phyloP scores from a whole-genome alignment of 768 basidiomycete species.

The Termitomyces sp. region DNA sequence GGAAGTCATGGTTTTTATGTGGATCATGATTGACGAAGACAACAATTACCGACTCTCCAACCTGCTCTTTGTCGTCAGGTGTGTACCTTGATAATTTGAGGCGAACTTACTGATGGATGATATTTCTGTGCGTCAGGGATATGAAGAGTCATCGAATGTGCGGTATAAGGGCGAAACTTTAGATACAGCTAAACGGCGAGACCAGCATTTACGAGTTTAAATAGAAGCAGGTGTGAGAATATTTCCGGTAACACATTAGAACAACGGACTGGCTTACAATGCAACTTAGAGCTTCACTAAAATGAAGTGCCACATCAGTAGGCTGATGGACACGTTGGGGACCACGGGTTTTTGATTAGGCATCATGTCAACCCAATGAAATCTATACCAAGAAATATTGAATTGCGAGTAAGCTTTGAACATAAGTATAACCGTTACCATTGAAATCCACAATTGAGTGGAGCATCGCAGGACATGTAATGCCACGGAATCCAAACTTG shows the following conservation, averaged over 20 bases:
- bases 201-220: not conserved
- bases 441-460: not conserved
- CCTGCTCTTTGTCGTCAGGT: not conserved
- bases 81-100: not conserved
- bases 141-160: slow-evolving; percentile 3
- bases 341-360: not conserved
- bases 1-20: not conserved
- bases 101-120: not conserved
- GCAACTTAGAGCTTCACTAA: not conserved
- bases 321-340: not conserved
- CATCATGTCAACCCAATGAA: not conserved
- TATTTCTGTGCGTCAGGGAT: slow-evolving; percentile 1
- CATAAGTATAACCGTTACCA: not conserved
- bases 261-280: not conserved
- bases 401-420: not conserved
- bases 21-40: slow-evolving; percentile 4
- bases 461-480: not conserved
- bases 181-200: not conserved
- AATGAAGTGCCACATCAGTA: not conserved
- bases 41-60: slow-evolving; percentile 1
- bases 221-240: not conserved
- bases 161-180: not conserved
- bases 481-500: not conserved
- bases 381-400: not conserved
- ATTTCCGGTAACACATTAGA: slow-evolving; percentile 2